A percentile compares a stretch with the other conserved stretches of the same genome.
Conservation (phyloP, 2,329 filamentous ascomycete genomes). For the Cordyceps fumosorosea region DNA sequence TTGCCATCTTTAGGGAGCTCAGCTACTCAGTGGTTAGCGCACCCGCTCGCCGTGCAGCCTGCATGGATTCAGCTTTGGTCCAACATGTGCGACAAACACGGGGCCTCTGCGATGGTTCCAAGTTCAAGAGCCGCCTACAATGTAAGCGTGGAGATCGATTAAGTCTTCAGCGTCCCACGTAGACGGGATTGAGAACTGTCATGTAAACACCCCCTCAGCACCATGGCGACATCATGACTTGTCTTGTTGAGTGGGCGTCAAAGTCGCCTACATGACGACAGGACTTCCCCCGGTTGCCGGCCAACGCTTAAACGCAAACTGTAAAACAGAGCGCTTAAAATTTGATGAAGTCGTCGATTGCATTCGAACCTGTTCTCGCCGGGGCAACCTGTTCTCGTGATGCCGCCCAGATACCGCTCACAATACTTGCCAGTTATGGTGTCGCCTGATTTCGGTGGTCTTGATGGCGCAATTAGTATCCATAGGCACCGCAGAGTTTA, state of each 20-base stretch:
- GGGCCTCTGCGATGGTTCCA: background rate
- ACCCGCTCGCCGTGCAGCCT: background rate
- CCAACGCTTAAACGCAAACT: no score
- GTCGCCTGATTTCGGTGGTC: no score
- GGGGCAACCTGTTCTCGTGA: background rate
- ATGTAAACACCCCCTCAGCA: background rate
- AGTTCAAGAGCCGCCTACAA: background rate
- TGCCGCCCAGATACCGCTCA: background rate
- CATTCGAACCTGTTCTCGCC: background rate
- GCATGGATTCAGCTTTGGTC: background rate
- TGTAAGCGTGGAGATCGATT: conserved; percentile 5
- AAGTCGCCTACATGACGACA: background rate
- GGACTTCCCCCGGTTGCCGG: background rate
- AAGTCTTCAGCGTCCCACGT: background rate
- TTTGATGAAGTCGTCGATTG: background rate
- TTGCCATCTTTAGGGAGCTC: background rate
- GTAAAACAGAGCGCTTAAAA: background rate
- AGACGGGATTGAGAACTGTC: background rate
- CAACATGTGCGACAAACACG: no score
- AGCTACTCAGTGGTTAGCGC: background rate
- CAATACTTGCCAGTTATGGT: background rate
- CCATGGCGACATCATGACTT: background rate
- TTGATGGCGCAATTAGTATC: no score
- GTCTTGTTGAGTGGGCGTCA: background rate
- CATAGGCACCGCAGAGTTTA: no score